Evolutionary conservation across 2,329 filamentous ascomycete species (phyloP), one percentile per base, ranked within the genome.

Genomic region (Venturiaceae sp.): DNA sequence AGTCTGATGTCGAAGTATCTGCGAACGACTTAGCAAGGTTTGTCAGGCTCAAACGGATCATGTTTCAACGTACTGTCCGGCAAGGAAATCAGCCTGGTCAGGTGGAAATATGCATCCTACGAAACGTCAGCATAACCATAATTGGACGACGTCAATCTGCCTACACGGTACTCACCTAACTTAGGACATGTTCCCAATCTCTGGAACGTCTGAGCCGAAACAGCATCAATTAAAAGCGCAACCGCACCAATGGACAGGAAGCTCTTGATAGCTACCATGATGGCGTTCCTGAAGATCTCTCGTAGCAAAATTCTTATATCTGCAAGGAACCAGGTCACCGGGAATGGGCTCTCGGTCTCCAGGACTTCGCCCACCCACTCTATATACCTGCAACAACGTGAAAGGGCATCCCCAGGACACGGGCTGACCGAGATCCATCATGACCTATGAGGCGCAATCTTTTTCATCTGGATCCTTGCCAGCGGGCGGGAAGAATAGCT

Each of bases 1-100:
- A 92, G 81, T 60, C 89, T 85, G 62, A 95, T 85, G 69, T 94
- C 90, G 67, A 94, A 94, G 70, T 83, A 86, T 74, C 44, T 50
- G 30, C 14, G 14, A 50, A 4, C 1, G 9, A 26, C 13, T 47
- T 14, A 47, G 23, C 23, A 28, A 26, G 41, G 4, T 47, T 44
- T 8, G 41, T 14, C 11, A 44, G n/a, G 39, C 39, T 23, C 19
- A 28, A 47, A 28, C 21, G 23, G 21, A 16, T 28, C 1, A 6
- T 3, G 44, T 30, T 30, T 30, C 44, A 50, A 50, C 44, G 11
- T 30, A 50, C 44, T 94, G 89, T 13, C 89, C 89, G 5, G 89
- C 85, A 1, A 95, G 80, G 74, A 94, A 94, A 66, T 94, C 89
- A 63, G 86, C 84, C 77, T 83, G 79, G 63, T 83, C 80, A 21